Evolutionary conservation across 2,329 filamentous ascomycete species (phyloP).

Genomic region (Apiospora sp.): DNA sequence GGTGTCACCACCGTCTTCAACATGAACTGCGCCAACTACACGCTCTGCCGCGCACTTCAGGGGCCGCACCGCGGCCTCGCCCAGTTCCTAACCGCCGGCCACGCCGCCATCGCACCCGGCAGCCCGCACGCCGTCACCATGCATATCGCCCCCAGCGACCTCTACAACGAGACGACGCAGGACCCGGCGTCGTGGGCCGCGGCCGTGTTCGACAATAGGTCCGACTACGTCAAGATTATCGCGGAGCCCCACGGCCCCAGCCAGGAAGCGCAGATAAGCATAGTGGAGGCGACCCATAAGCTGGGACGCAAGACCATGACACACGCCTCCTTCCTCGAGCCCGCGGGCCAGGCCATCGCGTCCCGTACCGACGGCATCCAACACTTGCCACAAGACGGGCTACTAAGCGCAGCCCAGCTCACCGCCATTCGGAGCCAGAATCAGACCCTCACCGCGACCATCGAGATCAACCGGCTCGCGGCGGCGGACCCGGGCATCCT

Average conservation of each 20-base stretch:
- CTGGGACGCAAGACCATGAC: not conserved
- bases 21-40: conserved; percentile 10
- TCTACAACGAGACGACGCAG: not conserved
- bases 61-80: not conserved
- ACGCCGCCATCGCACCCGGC: not conserved
- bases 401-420: not conserved
- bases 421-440: not conserved
- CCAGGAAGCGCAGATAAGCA: not conserved
- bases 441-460: not conserved
- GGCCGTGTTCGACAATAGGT: not conserved
- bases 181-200: not conserved
- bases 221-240: conserved; percentile 13
- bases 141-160: not conserved
- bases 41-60: not conserved
- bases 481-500: not conserved
- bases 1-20: conserved; percentile 6
- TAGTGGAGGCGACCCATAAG: not conserved
- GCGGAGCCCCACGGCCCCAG: not conserved
- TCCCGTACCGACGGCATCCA: not conserved
- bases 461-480: not conserved
- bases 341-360: not conserved
- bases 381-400: not conserved
- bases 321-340: not conserved
- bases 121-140: not conserved
- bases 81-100: not conserved